These are phyloP conservation scores for Annulohypoxylon truncatum DNA, from an alignment of 2,329 filamentous ascomycete species.

Conservation along the genomic window DNA sequence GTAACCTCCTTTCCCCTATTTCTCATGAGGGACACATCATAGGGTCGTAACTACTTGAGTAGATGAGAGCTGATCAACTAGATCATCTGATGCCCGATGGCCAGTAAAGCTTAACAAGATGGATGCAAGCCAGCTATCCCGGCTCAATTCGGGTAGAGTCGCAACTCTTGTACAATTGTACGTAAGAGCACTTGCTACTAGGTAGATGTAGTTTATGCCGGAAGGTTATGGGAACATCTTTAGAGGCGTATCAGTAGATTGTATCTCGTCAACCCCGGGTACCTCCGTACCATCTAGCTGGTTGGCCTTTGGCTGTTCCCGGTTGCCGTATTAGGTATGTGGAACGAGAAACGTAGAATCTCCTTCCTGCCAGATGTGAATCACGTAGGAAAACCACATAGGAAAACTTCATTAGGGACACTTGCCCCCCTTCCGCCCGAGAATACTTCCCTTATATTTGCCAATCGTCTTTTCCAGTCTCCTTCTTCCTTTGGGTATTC, in stretches of 20 bases:
- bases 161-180: conserved; percentile 37
- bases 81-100: conserved; percentile 38
- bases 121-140: conserved; percentile 34
- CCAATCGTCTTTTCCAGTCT: not conserved
- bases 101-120: conserved; percentile 39
- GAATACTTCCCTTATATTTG: not conserved
- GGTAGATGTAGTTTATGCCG: conserved; percentile 24
- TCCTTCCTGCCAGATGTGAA: conserved; percentile 1
- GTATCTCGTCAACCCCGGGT: conserved; percentile 9
- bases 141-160: conserved; percentile 38
- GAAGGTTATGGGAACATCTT: conserved; percentile 16
- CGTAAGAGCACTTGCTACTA: conserved; percentile 36
- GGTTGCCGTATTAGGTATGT: conserved; percentile 19
- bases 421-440: conserved; percentile 9
- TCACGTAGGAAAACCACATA: not conserved
- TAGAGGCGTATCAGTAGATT: conserved; percentile 12
- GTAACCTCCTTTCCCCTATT: conserved; percentile 25
- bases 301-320: conserved; percentile 16
- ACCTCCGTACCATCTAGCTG: conserved; percentile 20
- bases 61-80: conserved; percentile 41
- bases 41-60: conserved; percentile 35
- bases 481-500: not conserved
- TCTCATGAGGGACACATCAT: conserved; percentile 23
- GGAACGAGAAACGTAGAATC: conserved; percentile 6
- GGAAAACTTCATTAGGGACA: not conserved